phyloP scores from a whole-genome alignment of 257 asterid genomes.

The Solanum chiquidenum region DNA sequence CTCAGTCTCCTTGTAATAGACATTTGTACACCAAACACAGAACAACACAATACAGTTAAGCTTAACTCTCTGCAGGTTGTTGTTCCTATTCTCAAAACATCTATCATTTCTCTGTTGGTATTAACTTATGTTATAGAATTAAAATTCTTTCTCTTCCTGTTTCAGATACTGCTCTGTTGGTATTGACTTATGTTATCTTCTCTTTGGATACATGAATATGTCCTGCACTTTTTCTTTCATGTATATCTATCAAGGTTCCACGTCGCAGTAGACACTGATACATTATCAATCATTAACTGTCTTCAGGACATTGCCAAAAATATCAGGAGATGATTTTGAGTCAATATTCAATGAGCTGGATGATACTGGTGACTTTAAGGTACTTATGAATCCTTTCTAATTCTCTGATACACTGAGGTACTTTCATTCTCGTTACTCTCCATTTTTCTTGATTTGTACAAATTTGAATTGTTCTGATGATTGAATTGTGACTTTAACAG shows the following conservation, averaged over 20 bases:
- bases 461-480: neutral
- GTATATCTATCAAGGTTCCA: neutral
- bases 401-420: neutral
- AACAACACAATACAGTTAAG: neutral
- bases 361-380: conserved; percentile 86
- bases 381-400: conserved; percentile 17
- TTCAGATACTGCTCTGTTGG: neutral
- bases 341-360: conserved; percentile 82
- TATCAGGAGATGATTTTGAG: conserved; percentile 88
- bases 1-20: neutral
- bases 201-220: neutral
- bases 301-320: conserved; percentile 79
- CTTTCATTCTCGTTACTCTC: neutral
- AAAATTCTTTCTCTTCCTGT: neutral
- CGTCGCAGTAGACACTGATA: neutral
- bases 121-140: neutral
- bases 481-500: neutral
- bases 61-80: neutral
- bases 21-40: neutral
- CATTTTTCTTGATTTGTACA: neutral
- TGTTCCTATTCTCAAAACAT: neutral
- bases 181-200: neutral
- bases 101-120: neutral
- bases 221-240: neutral
- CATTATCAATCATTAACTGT: neutral